Evolutionary conservation across 2,329 filamentous ascomycete species (phyloP).

Genomic region (Diaporthe sp.): DNA sequence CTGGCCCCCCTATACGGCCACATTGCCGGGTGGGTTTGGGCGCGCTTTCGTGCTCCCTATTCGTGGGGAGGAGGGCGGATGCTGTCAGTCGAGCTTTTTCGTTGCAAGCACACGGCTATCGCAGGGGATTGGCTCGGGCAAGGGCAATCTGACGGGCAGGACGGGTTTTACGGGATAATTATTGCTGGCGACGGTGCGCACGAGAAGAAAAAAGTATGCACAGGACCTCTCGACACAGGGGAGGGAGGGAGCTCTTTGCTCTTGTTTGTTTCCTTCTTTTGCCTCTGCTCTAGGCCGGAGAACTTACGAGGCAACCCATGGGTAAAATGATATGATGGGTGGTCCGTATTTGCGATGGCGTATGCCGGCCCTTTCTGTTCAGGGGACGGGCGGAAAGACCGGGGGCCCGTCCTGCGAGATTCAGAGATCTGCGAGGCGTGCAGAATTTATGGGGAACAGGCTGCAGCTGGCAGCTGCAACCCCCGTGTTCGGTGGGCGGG

Average conservation of each 20-base stretch:
- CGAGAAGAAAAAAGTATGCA: slow-evolving; percentile 31
- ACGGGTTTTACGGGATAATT: slow-evolving; percentile 18
- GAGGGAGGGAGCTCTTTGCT: slow-evolving; percentile 23
- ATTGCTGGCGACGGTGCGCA: slow-evolving; percentile 19
- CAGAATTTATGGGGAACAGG: slow-evolving; percentile 36
- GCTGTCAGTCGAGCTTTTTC: slow-evolving; percentile 28
- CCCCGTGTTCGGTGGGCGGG: slow-evolving; percentile 22
- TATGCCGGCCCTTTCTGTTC: slow-evolving; percentile 19
- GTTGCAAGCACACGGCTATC: slow-evolving; percentile 9
- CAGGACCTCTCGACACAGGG: slow-evolving; percentile 23
- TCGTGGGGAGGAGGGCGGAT: not conserved
- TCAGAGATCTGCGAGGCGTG: slow-evolving; percentile 35
- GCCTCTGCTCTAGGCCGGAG: slow-evolving; percentile 10
- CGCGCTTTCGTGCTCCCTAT: slow-evolving; percentile 39
- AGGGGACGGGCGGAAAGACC: slow-evolving; percentile 32
- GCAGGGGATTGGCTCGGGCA: slow-evolving; percentile 4
- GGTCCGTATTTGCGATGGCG: slow-evolving; percentile 39
- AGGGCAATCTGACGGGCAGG: slow-evolving; percentile 16
- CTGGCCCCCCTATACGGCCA: slow-evolving; percentile 35
- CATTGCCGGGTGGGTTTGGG: slow-evolving; percentile 39
- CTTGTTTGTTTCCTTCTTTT: slow-evolving; percentile 10
- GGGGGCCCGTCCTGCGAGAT: slow-evolving; percentile 34
- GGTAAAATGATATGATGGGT: slow-evolving; percentile 29
- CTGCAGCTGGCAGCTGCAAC: slow-evolving; percentile 27
- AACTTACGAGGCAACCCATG: slow-evolving; percentile 44